Percentiles rank a stretch among this genome's conserved stretches.
Evolutionary conservation across 2,329 filamentous ascomycete genomes (phyloP).

Genomic region (Colletotrichum spaethianum): DNA sequence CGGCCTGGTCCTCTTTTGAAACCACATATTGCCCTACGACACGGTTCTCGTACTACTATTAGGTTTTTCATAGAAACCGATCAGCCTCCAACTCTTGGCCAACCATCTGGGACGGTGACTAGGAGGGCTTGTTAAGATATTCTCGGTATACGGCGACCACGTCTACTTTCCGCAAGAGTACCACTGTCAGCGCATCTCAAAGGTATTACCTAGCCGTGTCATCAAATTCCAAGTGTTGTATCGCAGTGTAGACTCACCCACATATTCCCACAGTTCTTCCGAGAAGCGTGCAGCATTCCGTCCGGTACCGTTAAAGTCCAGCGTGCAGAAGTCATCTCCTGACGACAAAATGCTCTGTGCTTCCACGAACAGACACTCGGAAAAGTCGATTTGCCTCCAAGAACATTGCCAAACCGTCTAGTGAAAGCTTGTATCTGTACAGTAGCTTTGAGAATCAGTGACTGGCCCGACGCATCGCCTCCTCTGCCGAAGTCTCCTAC

Average conservation of each 20-base stretch:
- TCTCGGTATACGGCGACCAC: neutral
- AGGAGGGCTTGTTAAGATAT: neutral
- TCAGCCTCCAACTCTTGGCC: neutral
- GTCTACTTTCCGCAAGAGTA: neutral
- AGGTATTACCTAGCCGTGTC: neutral
- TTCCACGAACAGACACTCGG: neutral
- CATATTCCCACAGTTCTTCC: neutral
- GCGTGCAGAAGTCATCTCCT: neutral
- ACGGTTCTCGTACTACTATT: no score
- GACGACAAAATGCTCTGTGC: neutral
- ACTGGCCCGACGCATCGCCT: no score
- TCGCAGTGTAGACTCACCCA: neutral
- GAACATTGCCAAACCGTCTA: no score
- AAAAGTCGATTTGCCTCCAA: no score
- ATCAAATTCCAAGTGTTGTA: neutral
- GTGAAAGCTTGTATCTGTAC: no score
- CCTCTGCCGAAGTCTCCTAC: no score
- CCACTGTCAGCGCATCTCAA: neutral
- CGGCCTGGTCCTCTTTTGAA: neutral
- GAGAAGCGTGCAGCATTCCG: neutral
- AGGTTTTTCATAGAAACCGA: no score
- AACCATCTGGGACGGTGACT: neutral
- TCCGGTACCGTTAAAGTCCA: neutral
- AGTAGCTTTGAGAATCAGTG: no score
- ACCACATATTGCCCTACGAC: neutral